phyloP scores from a whole-genome alignment of 768 basidiomycete genomes.

The Filobasidium floriforme region DNA sequence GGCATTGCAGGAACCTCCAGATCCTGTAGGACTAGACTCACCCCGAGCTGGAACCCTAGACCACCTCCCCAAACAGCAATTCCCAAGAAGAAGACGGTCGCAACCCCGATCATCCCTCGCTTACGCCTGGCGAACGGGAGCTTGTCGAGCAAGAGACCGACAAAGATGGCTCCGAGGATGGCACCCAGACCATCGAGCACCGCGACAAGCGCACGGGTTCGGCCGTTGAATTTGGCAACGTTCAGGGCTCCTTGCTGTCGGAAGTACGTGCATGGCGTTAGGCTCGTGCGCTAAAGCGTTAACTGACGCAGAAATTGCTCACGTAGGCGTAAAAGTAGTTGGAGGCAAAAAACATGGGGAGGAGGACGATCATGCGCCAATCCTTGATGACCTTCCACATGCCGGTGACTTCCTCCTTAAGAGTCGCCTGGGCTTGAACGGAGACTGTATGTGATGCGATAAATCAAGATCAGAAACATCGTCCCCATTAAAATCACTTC shows the following conservation, averaged over 20 bases:
- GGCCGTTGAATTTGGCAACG: slow-evolving; percentile 47
- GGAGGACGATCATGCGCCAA: slow-evolving; percentile 47
- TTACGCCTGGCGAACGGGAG: slow-evolving; percentile 43
- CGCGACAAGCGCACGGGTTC: slow-evolving; percentile 50
- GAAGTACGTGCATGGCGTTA: too few relatives aligned
- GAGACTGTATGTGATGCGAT: too few relatives aligned
- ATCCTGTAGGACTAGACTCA: too few relatives aligned
- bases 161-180: slow-evolving; percentile 48
- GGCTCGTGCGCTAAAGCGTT: too few relatives aligned
- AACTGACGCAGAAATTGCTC: too few relatives aligned
- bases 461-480: not conserved
- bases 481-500: too few relatives aligned
- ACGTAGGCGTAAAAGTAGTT: slow-evolving; percentile 50
- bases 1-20: too few relatives aligned
- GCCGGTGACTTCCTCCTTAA: slow-evolving; percentile 29
- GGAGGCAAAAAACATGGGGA: slow-evolving; percentile 50
- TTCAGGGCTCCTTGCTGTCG: slow-evolving; percentile 45
- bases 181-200: slow-evolving; percentile 48
- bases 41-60: slow-evolving; percentile 47
- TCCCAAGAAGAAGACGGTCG: slow-evolving; percentile 38
- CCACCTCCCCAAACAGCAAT: slow-evolving; percentile 47
- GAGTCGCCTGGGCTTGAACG: slow-evolving; percentile 41
- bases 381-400: slow-evolving; percentile 46
- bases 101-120: slow-evolving; percentile 48
- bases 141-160: slow-evolving; percentile 49